Percentiles rank a stretch among this genome's conserved stretches.
phyloP scores from a whole-genome alignment of 352 stramenopile species.

The Blastocystis sp. region DNA sequence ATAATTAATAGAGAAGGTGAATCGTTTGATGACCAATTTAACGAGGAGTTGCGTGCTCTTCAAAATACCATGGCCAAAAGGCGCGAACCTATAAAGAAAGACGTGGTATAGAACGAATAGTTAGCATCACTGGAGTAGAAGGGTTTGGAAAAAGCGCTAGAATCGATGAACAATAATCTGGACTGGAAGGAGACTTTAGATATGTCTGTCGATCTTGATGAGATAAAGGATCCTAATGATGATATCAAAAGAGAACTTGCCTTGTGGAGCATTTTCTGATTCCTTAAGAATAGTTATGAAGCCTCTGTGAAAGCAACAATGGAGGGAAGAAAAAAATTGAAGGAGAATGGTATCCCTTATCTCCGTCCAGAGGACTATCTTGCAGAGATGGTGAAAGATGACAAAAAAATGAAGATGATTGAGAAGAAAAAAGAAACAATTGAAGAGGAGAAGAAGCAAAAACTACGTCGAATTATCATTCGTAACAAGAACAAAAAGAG shows the following conservation, averaged over 20 bases:
- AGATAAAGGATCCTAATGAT: slow-evolving; percentile 49
- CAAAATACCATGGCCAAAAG: neutral
- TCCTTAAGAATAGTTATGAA: slow-evolving; percentile 32
- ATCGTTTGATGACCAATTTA: slow-evolving; percentile 1
- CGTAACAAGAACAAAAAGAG: slow-evolving; percentile 59
- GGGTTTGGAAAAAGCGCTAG: neutral
- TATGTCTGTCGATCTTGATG: slow-evolving; percentile 20
- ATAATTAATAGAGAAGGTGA: neutral
- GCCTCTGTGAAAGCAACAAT: slow-evolving; percentile 36
- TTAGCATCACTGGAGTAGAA: neutral
- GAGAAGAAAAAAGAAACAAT: slow-evolving; percentile 22
- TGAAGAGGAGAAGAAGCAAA: slow-evolving; percentile 58
- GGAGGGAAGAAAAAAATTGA: slow-evolving; percentile 33
- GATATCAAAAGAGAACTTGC: slow-evolving; percentile 59
- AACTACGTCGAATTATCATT: slow-evolving; percentile 44
- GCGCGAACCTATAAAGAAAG: neutral
- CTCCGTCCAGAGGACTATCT: slow-evolving; percentile 48
- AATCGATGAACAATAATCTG: slow-evolving; percentile 1
- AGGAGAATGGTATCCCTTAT: slow-evolving; percentile 58
- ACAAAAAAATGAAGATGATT: slow-evolving; percentile 58
- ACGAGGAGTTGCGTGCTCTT: slow-evolving; percentile 27
- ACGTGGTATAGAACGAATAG: neutral
- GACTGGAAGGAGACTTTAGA: slow-evolving; percentile 52
- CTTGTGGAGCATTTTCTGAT: neutral
- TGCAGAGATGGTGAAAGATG: slow-evolving; percentile 57